Conservation (phyloP, 2,329 filamentous ascomycete genomes). For the Neoscytalidium dimidiatum region DNA sequence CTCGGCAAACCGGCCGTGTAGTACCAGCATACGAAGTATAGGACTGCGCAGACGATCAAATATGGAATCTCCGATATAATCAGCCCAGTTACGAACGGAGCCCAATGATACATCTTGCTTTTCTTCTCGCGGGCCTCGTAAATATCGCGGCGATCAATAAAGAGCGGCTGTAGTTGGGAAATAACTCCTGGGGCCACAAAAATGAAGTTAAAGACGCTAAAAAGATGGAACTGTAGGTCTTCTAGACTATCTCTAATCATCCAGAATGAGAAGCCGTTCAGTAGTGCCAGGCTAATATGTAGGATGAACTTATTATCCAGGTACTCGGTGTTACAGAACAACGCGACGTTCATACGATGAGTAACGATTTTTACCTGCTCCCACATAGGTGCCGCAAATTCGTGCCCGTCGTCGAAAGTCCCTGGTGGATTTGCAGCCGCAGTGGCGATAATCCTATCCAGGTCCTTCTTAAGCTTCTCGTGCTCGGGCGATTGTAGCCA, state of each 20-base stretch:
- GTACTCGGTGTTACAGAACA: conserved; percentile 66
- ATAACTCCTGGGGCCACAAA: conserved; percentile 31
- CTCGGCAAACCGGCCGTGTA: conserved; percentile 44
- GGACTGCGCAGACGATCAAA: conserved; percentile 45
- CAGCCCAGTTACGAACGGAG: conserved; percentile 22
- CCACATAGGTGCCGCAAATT: conserved; percentile 35
- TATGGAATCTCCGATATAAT: conserved; percentile 52
- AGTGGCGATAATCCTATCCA: conserved; percentile 39
- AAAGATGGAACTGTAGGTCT: conserved; percentile 25
- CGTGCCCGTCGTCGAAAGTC: conserved; percentile 42
- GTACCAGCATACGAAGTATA: conserved; percentile 49
- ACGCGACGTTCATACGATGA: conserved; percentile 50
- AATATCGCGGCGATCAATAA: conserved; percentile 42
- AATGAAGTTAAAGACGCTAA: conserved; percentile 40
- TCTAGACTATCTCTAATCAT: conserved; percentile 12
- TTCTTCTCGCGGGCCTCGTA: conserved; percentile 19
- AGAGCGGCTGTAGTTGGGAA: conserved; percentile 45
- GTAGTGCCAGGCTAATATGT: conserved; percentile 40
- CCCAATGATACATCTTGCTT: conserved; percentile 20
- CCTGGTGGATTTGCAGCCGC: conserved; percentile 38
- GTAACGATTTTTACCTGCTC: conserved; percentile 34
- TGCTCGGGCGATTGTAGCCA: conserved; percentile 39
- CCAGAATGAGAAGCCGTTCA: conserved; percentile 18
- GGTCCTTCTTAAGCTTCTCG: conserved; percentile 34
- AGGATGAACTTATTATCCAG: conserved; percentile 61